A percentile compares a stretch with the other conserved stretches of the same genome.
Conservation (phyloP, 129 eudicot genomes). For the Helianthus tuberosus region DNA sequence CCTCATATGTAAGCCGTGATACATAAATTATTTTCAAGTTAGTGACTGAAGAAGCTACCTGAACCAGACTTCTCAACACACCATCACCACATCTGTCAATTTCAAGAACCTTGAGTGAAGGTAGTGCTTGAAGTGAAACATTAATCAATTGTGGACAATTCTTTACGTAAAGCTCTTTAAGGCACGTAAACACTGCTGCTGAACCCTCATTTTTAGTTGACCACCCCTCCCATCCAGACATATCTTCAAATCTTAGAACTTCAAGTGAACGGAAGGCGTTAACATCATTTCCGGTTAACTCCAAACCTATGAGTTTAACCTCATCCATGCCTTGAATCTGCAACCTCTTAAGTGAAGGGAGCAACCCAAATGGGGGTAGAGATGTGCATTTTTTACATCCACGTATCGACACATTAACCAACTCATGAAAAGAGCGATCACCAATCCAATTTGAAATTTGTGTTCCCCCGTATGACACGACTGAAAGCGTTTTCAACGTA, state of each 20-base stretch:
- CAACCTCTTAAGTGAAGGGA: too few relatives aligned
- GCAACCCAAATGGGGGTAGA: too few relatives aligned
- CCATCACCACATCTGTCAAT: conserved; percentile 6
- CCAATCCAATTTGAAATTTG: too few relatives aligned
- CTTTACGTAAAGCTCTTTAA: neutral
- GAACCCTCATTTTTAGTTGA: neutral
- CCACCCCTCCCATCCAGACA: neutral
- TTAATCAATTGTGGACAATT: neutral
- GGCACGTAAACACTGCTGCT: neutral
- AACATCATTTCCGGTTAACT: neutral
- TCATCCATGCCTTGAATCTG: too few relatives aligned
- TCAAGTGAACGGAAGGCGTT: neutral
- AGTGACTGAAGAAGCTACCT: conserved; percentile 9
- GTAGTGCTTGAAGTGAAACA: conserved; percentile 10
- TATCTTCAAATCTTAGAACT: neutral
- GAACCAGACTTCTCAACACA: conserved; percentile 6
- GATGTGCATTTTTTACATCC: too few relatives aligned
- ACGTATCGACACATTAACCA: too few relatives aligned
- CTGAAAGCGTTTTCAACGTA: too few relatives aligned
- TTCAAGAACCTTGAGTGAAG: neutral
- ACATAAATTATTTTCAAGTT: neutral
- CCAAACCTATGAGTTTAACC: too few relatives aligned
- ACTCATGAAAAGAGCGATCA: too few relatives aligned
- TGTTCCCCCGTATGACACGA: too few relatives aligned
- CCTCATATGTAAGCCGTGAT: neutral